Percentiles rank a stretch among this genome's conserved stretches.
These are phyloP conservation scores for Rehmannia glutinosa DNA, from an alignment of 257 asterid genomes.

Conservation along the genomic window DNA sequence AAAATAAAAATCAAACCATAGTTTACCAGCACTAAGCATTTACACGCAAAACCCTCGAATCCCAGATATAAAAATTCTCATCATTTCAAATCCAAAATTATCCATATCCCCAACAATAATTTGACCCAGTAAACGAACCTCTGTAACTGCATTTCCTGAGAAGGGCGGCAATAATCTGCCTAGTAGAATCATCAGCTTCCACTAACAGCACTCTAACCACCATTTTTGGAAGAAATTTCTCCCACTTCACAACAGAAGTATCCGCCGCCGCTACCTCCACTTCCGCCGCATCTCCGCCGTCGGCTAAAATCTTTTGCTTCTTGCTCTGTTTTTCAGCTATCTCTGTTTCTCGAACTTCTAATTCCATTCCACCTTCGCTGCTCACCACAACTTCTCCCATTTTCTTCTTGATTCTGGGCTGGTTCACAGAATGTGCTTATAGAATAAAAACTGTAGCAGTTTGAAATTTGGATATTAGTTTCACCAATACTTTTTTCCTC, in stretches of 20 bases:
- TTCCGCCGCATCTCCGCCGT: conserved; percentile 21
- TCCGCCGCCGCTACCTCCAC: conserved; percentile 23
- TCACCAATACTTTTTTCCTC: neutral
- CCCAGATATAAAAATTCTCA: conserved; percentile 1
- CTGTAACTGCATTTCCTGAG: conserved; percentile 91
- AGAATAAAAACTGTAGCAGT: conserved; percentile 9
- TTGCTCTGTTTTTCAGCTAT: neutral
- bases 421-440: neutral
- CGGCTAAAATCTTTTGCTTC: conserved; percentile 6
- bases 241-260: conserved; percentile 55
- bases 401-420: neutral
- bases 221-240: conserved; percentile 76
- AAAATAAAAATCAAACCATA: too few relatives aligned
- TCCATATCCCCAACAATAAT: neutral
- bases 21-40: too few relatives aligned
- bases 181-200: conserved; percentile 92
- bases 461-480: neutral
- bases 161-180: conserved; percentile 93
- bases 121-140: conserved; percentile 45
- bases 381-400: conserved; percentile 69
- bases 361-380: conserved; percentile 36
- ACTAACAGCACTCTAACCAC: conserved; percentile 78
- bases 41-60: conserved; percentile 3
- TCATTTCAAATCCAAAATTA: neutral
- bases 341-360: conserved; percentile 25